These are phyloP conservation scores for Madurella fahalii DNA, from an alignment of 2,329 filamentous ascomycete species.

Conservation along the genomic window DNA sequence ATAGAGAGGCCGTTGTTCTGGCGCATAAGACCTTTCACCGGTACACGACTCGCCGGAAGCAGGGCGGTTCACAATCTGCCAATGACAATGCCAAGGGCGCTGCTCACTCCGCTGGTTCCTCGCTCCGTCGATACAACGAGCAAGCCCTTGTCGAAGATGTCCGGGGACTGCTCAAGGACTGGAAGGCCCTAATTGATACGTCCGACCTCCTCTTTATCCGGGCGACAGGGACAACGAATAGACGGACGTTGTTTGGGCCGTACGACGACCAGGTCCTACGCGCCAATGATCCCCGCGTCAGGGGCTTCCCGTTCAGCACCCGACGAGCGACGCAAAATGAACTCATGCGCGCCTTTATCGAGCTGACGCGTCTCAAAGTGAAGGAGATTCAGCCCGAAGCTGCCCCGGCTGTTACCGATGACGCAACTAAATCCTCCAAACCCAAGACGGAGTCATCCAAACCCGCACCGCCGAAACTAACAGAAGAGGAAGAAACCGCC, in stretches of 20 bases:
- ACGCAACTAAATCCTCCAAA: constrained; percentile 34
- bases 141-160: constrained; percentile 86
- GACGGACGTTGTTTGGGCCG: constrained; percentile 81
- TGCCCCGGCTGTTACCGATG: constrained; percentile 36
- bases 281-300: constrained; percentile 72
- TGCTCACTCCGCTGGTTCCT: constrained; percentile 89
- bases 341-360: constrained; percentile 89
- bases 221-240: constrained; percentile 81
- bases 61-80: constrained; percentile 90
- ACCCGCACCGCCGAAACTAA: constrained; percentile 58
- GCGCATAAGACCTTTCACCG: constrained; percentile 98
- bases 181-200: constrained; percentile 80
- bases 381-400: constrained; percentile 68
- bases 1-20: constrained; percentile 80
- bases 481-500: constrained; percentile 79
- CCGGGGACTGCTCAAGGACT: constrained; percentile 71
- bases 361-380: constrained; percentile 86
- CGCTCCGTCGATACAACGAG: constrained; percentile 89
- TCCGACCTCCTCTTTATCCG: constrained; percentile 84
- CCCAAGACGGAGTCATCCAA: constrained; percentile 45
- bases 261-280: constrained; percentile 84
- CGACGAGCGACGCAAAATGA: constrained; percentile 88
- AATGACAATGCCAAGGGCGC: constrained; percentile 92
- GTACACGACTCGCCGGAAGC: constrained; percentile 93
- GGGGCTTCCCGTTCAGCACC: constrained; percentile 91